Evolutionary conservation across 1,139 yeast species (phyloP).

Genomic region (Scheffersomyces quercinus): DNA sequence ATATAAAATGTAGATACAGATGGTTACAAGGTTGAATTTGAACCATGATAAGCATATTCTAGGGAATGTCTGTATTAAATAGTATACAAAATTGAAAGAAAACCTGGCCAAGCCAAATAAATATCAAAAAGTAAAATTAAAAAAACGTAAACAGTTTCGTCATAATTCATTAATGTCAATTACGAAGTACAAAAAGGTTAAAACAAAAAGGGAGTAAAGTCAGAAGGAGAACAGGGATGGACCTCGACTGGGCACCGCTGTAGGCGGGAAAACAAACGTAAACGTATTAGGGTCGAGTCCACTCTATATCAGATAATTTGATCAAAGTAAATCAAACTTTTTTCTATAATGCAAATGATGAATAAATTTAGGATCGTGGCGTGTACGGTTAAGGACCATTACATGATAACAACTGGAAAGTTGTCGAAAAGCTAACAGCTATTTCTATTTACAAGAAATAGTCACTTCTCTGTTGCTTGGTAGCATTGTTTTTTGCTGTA

Average conservation of each 20-base stretch:
- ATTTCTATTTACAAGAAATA: constrained; percentile 60
- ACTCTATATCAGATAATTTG: not conserved
- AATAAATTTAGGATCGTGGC: not conserved
- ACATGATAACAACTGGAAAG: too few species aligned
- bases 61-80: too few species aligned
- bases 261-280: not conserved
- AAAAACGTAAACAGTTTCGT: constrained; percentile 9
- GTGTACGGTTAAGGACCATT: too few species aligned
- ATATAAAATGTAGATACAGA: too few species aligned
- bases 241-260: not conserved
- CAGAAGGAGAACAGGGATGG: not conserved
- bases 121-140: too few species aligned
- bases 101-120: too few species aligned
- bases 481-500: constrained; percentile 62
- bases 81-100: too few species aligned
- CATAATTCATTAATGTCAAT: constrained; percentile 17
- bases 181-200: not conserved
- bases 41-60: too few species aligned
- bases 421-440: too few species aligned
- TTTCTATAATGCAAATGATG: constrained; percentile 1
- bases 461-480: constrained; percentile 77
- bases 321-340: not conserved
- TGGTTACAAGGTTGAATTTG: too few species aligned
- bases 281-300: not conserved
- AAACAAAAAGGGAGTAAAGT: not conserved